These are phyloP conservation scores for Ophiostoma piceae DNA, from an alignment of 2,329 filamentous ascomycete genomes.

Conservation along the genomic window DNA sequence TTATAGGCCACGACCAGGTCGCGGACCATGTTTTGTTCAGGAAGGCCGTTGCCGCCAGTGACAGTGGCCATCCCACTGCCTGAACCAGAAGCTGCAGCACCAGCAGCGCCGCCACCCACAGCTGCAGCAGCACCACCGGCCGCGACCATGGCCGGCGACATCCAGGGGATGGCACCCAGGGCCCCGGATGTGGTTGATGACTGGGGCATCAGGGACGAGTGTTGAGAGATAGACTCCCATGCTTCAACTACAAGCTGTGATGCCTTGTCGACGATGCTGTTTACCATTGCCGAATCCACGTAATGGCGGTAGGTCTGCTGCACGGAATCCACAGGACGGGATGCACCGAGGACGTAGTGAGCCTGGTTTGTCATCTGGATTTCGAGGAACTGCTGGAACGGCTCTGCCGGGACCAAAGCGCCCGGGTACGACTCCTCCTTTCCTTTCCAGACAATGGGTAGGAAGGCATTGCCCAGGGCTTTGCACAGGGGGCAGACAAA, in stretches of 20 bases:
- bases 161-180: background rate
- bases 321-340: slow-evolving; percentile 34
- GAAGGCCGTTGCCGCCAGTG: slow-evolving; percentile 1
- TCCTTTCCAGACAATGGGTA: slow-evolving; percentile 93
- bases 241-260: slow-evolving; percentile 37
- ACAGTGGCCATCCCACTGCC: background rate
- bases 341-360: slow-evolving; percentile 39
- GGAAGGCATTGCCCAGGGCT: slow-evolving; percentile 87
- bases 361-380: slow-evolving; percentile 46
- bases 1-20: slow-evolving; percentile 59
- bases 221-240: slow-evolving; percentile 38
- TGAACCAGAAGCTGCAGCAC: slow-evolving; percentile 1
- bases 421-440: slow-evolving; percentile 80
- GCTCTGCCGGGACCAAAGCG: slow-evolving; percentile 52
- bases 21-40: slow-evolving; percentile 36
- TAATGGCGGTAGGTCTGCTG: slow-evolving; percentile 39
- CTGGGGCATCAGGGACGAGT: slow-evolving; percentile 14
- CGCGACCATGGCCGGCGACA: slow-evolving; percentile 18
- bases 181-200: background rate
- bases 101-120: background rate
- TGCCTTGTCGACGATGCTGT: slow-evolving; percentile 38
- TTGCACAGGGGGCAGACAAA: slow-evolving; percentile 98
- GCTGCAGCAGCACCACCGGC: slow-evolving; percentile 15
- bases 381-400: slow-evolving; percentile 65
- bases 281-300: slow-evolving; percentile 37